Evolutionary conservation across 495 filamentous ascomycete species (phyloP), one percentile per base, ranked within the genome.

Genomic region (Coniosporium apollinis): DNA sequence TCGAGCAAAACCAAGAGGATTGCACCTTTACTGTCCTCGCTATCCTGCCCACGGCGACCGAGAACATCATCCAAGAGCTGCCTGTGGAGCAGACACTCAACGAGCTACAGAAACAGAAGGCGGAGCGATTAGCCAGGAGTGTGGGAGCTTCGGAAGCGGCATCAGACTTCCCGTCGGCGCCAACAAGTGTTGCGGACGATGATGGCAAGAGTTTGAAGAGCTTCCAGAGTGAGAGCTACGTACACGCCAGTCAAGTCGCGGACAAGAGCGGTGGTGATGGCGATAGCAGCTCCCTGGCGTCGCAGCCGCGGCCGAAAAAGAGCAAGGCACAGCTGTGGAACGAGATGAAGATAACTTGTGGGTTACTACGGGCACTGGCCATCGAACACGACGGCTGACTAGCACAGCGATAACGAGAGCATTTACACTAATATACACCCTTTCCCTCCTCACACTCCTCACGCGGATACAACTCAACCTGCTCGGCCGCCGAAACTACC

Each of bases 1-100:
- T 97, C 62, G 81, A 94, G 54, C 89, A 96, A 55, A 96, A 97
- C 50, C 89, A 97, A 47, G 87, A 92, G 52, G 91, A 96, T 57
- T 97, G 89, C 56, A 93, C 85, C 30, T 92, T 82, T 55, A 97
- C 89, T n/a, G 82, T 96, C 17, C 76, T 94, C 11, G 89, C 83
- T n/a, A 66, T 97, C 34, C 66, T 97, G 8, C 91, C 91, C 1
- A 89, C 84, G 21, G 82, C 83, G 4, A 82, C 83, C 5, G 72
- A 87, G 38, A 79, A 92, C 48, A 83, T 97, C 41, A 60, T 94
- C 39, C 75, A 83, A 40, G 79, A 77, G 11, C 66, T 94, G 39
- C 82, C 87, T 16, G 89, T 92, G 17, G 89, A 96, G 55, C 70
- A 77, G 36, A 76, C 91, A 37, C 81, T 84, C 5, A 75, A 81